A percentile compares a stretch with the other conserved stretches of the same genome.
Evolutionary conservation across 441 rosid genomes (phyloP).

Genomic region (Daphne laureola): DNA sequence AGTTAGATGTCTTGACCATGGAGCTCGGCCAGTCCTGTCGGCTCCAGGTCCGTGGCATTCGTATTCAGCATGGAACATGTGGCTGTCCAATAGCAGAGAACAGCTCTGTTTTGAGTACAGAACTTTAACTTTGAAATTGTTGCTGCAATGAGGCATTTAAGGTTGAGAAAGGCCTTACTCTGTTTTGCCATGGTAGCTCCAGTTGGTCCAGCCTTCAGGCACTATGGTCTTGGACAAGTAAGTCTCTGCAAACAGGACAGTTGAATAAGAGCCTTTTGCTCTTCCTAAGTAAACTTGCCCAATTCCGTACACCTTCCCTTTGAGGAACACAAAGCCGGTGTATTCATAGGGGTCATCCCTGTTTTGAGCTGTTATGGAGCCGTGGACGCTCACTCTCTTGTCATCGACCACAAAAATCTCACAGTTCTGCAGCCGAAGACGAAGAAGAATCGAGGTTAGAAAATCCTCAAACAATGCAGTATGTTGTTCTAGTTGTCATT

Average conservation of each 20-base stretch:
- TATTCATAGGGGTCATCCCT: constrained; percentile 38
- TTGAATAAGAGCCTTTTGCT: constrained; percentile 70
- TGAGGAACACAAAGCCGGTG: constrained; percentile 63
- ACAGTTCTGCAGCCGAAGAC: constrained; percentile 39
- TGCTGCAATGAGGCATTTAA: not conserved
- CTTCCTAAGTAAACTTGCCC: constrained; percentile 62
- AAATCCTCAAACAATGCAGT: not conserved
- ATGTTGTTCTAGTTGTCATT: not conserved
- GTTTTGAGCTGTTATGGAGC: constrained; percentile 77
- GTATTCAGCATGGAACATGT: constrained; percentile 63
- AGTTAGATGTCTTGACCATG: constrained; percentile 61
- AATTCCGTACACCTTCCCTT: constrained; percentile 70
- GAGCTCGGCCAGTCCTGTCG: constrained; percentile 22
- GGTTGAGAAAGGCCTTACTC: constrained; percentile 33
- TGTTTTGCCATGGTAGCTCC: constrained; percentile 62
- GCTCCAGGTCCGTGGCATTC: constrained; percentile 75
- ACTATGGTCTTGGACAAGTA: constrained; percentile 72
- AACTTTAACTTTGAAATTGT: not conserved
- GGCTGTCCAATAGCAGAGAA: constrained; percentile 23
- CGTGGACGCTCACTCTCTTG: constrained; percentile 61
- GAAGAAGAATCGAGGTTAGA: not conserved
- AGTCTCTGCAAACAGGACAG: constrained; percentile 51
- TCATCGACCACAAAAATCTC: constrained; percentile 78
- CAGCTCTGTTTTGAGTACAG: not conserved
- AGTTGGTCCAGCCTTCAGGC: constrained; percentile 73